These are phyloP conservation scores for Astraeus odoratus DNA, from an alignment of 768 basidiomycete genomes.

Conservation along the genomic window DNA sequence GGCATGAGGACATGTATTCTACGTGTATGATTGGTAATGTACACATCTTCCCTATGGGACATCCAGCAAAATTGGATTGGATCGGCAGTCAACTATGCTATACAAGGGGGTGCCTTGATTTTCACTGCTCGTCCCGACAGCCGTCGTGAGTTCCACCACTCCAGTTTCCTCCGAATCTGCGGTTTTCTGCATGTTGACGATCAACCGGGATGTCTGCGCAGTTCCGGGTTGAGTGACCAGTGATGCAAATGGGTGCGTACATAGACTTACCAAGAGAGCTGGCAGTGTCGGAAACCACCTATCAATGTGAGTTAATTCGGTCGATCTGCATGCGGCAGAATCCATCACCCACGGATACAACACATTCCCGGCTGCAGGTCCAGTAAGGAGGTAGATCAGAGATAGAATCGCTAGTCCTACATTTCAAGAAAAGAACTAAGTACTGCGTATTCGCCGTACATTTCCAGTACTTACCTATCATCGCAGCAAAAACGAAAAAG, in stretches of 20 bases:
- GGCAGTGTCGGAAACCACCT: neutral
- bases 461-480: conserved; percentile 12
- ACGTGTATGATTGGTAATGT: too few relatives aligned
- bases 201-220: neutral
- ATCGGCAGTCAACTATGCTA: too few relatives aligned
- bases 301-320: neutral
- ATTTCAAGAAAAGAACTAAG: neutral
- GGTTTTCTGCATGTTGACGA: neutral
- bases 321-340: too few relatives aligned
- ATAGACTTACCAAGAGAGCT: neutral
- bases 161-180: too few relatives aligned
- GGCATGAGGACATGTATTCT: too few relatives aligned
- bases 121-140: too few relatives aligned
- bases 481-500: conserved; percentile 7
- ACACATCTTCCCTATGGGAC: too few relatives aligned
- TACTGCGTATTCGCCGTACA: neutral
- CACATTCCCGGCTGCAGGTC: too few relatives aligned
- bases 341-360: too few relatives aligned
- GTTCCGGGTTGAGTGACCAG: neutral
- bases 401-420: conserved; percentile 7
- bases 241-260: neutral
- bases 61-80: too few relatives aligned
- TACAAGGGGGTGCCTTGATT: too few relatives aligned
- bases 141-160: too few relatives aligned
- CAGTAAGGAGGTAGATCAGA: neutral